phyloP scores from a whole-genome alignment of 148 eudicot species.

The Tetragonia tetragonoides region DNA sequence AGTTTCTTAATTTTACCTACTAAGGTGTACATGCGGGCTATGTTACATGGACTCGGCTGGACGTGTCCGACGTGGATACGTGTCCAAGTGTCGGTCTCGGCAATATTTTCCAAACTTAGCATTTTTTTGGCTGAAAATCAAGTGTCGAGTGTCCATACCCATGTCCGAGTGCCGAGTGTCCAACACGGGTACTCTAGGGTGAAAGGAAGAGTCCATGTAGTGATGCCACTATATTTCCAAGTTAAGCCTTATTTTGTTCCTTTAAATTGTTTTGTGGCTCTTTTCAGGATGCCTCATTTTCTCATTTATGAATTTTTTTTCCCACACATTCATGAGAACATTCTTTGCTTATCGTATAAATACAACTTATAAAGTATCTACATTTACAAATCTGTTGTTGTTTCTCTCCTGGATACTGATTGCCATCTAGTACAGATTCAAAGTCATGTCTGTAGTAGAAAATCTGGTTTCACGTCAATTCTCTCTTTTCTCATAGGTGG shows the following conservation, averaged over 20 bases:
- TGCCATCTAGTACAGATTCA: not conserved
- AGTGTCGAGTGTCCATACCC: too few species aligned
- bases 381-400: not conserved
- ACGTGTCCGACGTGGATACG: too few species aligned
- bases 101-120: too few species aligned
- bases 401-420: not conserved
- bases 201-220: too few species aligned
- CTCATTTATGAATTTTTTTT: not conserved
- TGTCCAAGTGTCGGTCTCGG: too few species aligned
- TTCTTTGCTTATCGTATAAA: too few species aligned
- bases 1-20: not conserved
- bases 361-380: too few species aligned
- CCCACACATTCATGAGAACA: not conserved
- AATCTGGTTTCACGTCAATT: conserved; percentile 16
- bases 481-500: conserved; percentile 52
- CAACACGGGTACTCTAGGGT: too few species aligned
- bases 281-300: not conserved
- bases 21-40: not conserved
- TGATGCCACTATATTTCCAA: not conserved
- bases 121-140: too few species aligned
- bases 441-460: not conserved
- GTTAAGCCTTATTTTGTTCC: not conserved
- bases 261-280: not conserved
- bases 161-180: too few species aligned
- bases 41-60: too few species aligned